A percentile compares a stretch with the other conserved stretches of the same genome.
Conservation (phyloP, 352 stramenopile species). For the Globisporangium heterothallicum region DNA sequence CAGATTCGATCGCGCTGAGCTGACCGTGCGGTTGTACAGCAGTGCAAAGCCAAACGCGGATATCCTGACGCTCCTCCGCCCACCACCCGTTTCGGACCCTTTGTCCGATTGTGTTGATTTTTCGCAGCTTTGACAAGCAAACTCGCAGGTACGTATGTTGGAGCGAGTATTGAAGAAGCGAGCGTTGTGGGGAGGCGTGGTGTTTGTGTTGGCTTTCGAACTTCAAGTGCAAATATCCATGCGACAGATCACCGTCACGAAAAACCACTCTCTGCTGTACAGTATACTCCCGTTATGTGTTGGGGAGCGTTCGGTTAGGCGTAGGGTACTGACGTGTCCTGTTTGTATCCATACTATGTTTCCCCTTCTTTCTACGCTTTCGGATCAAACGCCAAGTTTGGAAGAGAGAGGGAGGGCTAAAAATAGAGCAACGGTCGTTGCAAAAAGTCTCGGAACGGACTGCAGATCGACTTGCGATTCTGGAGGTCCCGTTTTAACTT, state of each 20-base stretch:
- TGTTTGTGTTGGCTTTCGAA: background rate
- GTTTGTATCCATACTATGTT: background rate
- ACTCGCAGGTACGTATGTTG: background rate
- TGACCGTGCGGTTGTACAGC: too few relatives aligned
- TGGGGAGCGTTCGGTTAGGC: too few relatives aligned
- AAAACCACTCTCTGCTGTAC: background rate
- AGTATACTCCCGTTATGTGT: too few relatives aligned
- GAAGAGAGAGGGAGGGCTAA: too few relatives aligned
- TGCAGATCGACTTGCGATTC: too few relatives aligned
- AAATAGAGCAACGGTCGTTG: too few relatives aligned
- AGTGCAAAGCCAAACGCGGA: too few relatives aligned
- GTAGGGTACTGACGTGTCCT: too few relatives aligned
- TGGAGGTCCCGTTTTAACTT: too few relatives aligned
- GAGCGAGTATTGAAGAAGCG: background rate
- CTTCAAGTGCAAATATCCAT: background rate
- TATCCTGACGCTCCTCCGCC: background rate
- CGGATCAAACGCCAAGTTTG: too few relatives aligned
- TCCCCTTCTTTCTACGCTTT: too few relatives aligned
- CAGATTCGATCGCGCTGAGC: background rate
- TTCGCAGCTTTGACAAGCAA: conserved; percentile 1
- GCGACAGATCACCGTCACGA: background rate
- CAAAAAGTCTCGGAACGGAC: too few relatives aligned
- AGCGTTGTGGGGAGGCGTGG: background rate
- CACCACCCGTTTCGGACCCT: background rate
- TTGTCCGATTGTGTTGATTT: background rate